phyloP scores from a whole-genome alignment of 306 rosid genomes.

The Castanea mollissima region DNA sequence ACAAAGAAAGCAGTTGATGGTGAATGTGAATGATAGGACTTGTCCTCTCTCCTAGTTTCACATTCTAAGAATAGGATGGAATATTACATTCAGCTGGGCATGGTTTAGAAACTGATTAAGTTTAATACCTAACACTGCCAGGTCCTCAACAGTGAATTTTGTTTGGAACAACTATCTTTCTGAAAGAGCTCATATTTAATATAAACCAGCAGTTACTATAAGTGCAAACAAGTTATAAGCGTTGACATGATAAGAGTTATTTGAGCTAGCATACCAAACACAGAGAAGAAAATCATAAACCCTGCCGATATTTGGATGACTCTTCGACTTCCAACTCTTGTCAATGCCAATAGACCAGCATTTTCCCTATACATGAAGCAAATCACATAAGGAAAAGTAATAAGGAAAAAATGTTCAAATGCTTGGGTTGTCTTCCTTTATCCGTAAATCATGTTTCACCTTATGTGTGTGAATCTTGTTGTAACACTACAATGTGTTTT shows the following conservation, averaged over 20 bases:
- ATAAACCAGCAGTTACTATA: too few relatives aligned
- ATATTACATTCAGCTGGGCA: background rate
- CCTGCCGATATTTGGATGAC: constrained; percentile 83
- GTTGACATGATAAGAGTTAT: background rate
- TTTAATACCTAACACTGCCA: background rate
- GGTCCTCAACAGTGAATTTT: background rate
- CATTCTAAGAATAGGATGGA: background rate
- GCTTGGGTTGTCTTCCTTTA: background rate
- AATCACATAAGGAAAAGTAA: background rate
- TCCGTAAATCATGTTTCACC: background rate
- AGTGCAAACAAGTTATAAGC: background rate
- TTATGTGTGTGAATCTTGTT: background rate
- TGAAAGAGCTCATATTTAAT: too few relatives aligned
- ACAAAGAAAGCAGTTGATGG: background rate
- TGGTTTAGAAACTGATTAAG: background rate
- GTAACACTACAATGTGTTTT: too few relatives aligned
- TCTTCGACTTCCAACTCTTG: constrained; percentile 86
- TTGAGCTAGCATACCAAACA: constrained; percentile 53
- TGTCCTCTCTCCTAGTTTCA: background rate
- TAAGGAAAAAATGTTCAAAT: background rate
- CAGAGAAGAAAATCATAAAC: constrained; percentile 81
- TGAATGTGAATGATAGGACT: background rate
- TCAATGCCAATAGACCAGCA: constrained; percentile 82
- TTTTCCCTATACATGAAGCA: constrained; percentile 42
- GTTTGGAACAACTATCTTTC: too few relatives aligned